A percentile compares a stretch with the other conserved stretches of the same genome.
phyloP scores from a whole-genome alignment of 495 filamentous ascomycete genomes.

The Filosporella fistucella region DNA sequence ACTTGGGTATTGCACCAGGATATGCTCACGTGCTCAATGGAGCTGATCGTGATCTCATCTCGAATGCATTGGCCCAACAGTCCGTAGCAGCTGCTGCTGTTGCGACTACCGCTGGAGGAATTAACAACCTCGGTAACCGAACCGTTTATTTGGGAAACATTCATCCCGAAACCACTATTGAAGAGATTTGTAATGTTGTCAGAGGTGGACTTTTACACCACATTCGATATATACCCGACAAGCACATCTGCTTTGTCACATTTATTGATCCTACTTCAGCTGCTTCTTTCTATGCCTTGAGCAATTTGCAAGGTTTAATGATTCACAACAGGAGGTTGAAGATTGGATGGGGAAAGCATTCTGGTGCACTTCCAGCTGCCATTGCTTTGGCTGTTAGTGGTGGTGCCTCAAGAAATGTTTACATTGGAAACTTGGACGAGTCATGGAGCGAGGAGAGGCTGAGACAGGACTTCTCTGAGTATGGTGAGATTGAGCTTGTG shows the following conservation, averaged over 20 bases:
- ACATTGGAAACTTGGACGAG: constrained; percentile 96
- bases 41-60: constrained; percentile 92
- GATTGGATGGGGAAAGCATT: constrained; percentile 99
- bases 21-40: constrained; percentile 95
- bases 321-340: constrained; percentile 97
- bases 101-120: constrained; percentile 90
- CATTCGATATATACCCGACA: constrained; percentile 98
- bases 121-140: constrained; percentile 94
- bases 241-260: constrained; percentile 99
- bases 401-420: constrained; percentile 93
- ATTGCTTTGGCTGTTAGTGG: constrained; percentile 96
- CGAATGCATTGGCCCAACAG: constrained; percentile 92
- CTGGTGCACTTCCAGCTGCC: constrained; percentile 90
- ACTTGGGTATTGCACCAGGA: constrained; percentile 94
- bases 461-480: constrained; percentile 95
- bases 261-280: constrained; percentile 99
- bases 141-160: constrained; percentile 99
- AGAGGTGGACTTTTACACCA: constrained; percentile 91
- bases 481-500: constrained; percentile 95
- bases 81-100: constrained; percentile 96
- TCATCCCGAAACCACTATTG: constrained; percentile 96
- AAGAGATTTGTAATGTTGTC: constrained; percentile 97
- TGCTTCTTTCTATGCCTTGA: constrained; percentile 95
- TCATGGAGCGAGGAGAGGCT: constrained; percentile 94
- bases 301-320: constrained; percentile 96